Conservation (phyloP, 805 yeast species). For the Scheffersomyces amazonensis region DNA sequence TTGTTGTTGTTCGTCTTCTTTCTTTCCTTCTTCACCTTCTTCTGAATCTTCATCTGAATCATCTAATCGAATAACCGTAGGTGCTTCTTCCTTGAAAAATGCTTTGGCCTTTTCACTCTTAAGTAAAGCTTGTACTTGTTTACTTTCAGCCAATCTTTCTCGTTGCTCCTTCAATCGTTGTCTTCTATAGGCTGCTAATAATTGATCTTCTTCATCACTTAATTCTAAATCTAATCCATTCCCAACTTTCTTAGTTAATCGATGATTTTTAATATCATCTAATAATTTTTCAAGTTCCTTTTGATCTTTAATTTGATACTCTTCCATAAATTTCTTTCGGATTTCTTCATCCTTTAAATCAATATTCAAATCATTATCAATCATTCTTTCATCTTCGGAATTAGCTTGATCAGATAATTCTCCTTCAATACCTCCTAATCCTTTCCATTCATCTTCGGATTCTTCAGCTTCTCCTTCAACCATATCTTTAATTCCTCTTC, state of each 20-base stretch:
- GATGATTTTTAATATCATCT: constrained; percentile 71
- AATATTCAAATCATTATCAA: constrained; percentile 64
- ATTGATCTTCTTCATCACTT: constrained; percentile 74
- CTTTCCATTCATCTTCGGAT: constrained; percentile 87
- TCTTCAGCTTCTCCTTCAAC: constrained; percentile 84
- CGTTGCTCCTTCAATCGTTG: constrained; percentile 46
- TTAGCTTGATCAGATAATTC: constrained; percentile 54
- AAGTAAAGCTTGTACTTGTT: constrained; percentile 40
- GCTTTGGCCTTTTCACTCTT: constrained; percentile 60
- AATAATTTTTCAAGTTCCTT: constrained; percentile 62
- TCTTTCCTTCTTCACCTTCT: constrained; percentile 20
- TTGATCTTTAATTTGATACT: constrained; percentile 60
- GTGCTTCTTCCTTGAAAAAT: constrained; percentile 59
- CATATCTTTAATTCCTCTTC: constrained; percentile 55
- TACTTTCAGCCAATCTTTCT: constrained; percentile 46
- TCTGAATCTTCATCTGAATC: constrained; percentile 20
- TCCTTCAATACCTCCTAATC: constrained; percentile 73
- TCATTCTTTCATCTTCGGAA: constrained; percentile 75
- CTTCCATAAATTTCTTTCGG: constrained; percentile 55
- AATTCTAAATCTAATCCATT: constrained; percentile 59
- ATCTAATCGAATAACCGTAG: constrained; percentile 21
- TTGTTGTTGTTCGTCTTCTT: constrained; percentile 12
- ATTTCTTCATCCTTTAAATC: constrained; percentile 58
- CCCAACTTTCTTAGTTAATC: constrained; percentile 56
- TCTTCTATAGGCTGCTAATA: constrained; percentile 43